Evolutionary conservation across 352 stramenopile species (phyloP).

Genomic region (Phytophthora colocasiae): DNA sequence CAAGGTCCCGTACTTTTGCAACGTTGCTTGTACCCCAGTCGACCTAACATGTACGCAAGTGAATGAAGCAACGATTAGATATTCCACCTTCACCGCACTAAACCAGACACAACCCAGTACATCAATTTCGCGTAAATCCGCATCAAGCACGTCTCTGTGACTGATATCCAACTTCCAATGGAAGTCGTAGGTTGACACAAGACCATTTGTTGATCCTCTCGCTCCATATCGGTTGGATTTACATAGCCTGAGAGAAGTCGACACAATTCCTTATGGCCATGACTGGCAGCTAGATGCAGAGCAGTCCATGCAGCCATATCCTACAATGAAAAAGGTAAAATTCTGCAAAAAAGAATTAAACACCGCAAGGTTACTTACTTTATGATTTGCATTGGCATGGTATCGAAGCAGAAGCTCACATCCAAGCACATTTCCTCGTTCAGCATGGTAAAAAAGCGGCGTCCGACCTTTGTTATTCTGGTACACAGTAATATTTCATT

Average conservation of each 20-base stretch:
- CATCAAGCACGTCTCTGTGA: slow-evolving; percentile 49
- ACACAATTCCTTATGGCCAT: slow-evolving; percentile 56
- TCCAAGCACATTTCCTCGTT: slow-evolving; percentile 49
- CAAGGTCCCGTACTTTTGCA: slow-evolving; percentile 55
- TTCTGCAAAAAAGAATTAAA: neutral
- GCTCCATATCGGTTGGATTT: slow-evolving; percentile 28
- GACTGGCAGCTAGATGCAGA: slow-evolving; percentile 51
- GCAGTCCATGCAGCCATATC: slow-evolving; percentile 52
- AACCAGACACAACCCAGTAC: slow-evolving; percentile 23
- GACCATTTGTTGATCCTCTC: slow-evolving; percentile 42
- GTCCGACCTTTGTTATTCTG: slow-evolving; percentile 56
- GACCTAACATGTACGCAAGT: slow-evolving; percentile 26
- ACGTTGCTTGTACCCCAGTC: slow-evolving; percentile 38
- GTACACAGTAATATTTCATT: neutral
- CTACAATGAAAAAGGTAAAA: slow-evolving; percentile 20
- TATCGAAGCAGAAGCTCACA: slow-evolving; percentile 50
- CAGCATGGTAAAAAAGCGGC: slow-evolving; percentile 54
- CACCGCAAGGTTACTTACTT: slow-evolving; percentile 21
- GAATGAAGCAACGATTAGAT: neutral
- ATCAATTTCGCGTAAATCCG: slow-evolving; percentile 59
- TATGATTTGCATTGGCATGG: slow-evolving; percentile 49
- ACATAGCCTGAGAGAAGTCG: slow-evolving; percentile 37
- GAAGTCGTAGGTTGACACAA: slow-evolving; percentile 44
- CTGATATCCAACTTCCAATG: slow-evolving; percentile 48
- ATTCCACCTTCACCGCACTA: neutral